A percentile compares a stretch with the other conserved stretches of the same genome.
phyloP scores from a whole-genome alignment of 2,329 filamentous ascomycete species.

The Aspergillus latus region DNA sequence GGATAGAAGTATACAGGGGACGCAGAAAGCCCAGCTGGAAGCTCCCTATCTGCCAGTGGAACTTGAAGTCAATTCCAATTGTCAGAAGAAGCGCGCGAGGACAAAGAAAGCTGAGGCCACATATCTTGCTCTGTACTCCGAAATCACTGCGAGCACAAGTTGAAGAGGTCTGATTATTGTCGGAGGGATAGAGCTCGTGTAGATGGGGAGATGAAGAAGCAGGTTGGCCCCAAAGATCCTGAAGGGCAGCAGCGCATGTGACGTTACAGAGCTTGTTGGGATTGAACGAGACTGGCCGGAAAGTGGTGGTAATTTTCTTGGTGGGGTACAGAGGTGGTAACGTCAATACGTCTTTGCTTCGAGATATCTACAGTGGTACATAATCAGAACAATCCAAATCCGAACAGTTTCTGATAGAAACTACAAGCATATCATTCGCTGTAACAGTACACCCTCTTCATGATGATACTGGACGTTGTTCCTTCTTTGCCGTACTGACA shows the following conservation, averaged over 20 bases:
- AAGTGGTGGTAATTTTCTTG: slow-evolving; percentile 1
- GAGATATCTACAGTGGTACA: not conserved
- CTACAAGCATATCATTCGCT: too few species aligned
- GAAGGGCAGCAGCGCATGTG: slow-evolving; percentile 10
- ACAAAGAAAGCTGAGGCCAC: slow-evolving; percentile 6
- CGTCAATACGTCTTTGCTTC: not conserved
- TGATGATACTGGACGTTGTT: too few species aligned
- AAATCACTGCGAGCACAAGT: not conserved
- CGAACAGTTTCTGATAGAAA: too few species aligned
- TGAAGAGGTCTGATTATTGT: not conserved
- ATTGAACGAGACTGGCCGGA: not conserved
- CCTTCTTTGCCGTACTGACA: too few species aligned
- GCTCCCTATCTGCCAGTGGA: not conserved
- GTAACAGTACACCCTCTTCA: too few species aligned
- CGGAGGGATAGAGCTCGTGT: not conserved
- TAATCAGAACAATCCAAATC: not conserved
- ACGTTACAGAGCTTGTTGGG: slow-evolving; percentile 9
- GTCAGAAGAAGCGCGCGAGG: slow-evolving; percentile 6
- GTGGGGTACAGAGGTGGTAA: slow-evolving; percentile 5
- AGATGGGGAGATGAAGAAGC: not conserved
- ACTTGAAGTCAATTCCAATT: slow-evolving; percentile 1
- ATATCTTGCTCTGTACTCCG: slow-evolving; percentile 10
- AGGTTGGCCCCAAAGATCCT: slow-evolving; percentile 3
- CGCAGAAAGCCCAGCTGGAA: not conserved
- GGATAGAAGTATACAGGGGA: not conserved